phyloP scores from a whole-genome alignment of 768 basidiomycete genomes.

The Boletus pseudo-olivaceus region DNA sequence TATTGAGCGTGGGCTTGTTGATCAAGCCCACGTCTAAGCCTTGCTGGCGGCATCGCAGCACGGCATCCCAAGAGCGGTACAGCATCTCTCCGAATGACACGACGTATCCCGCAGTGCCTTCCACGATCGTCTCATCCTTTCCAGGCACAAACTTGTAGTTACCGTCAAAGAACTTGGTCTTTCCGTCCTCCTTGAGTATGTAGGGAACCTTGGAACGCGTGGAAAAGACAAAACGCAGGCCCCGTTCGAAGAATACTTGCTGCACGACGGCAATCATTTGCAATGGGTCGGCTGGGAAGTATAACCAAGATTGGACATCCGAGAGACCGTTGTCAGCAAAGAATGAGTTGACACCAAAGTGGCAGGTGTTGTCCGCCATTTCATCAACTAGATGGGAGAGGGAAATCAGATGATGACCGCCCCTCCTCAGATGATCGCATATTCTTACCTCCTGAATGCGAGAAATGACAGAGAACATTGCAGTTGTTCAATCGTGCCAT shows the following conservation, averaged over 20 bases:
- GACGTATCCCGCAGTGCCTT: constrained; percentile 78
- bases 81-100: constrained; percentile 87
- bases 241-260: constrained; percentile 78
- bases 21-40: constrained; percentile 81
- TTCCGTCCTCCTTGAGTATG: constrained; percentile 74
- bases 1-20: constrained; percentile 81
- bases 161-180: constrained; percentile 59
- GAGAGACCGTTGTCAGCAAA: constrained; percentile 86
- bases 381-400: constrained; percentile 51
- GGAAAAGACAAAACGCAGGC: constrained; percentile 83
- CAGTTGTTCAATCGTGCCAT: constrained; percentile 91
- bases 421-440: neutral
- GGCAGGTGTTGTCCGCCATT: constrained; percentile 59
- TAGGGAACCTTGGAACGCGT: constrained; percentile 88
- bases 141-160: constrained; percentile 79
- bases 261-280: constrained; percentile 80
- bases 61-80: constrained; percentile 81
- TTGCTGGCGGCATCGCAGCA: constrained; percentile 63
- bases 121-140: constrained; percentile 77
- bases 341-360: constrained; percentile 79
- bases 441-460: constrained; percentile 74
- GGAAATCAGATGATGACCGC: neutral
- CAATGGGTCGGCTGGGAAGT: constrained; percentile 82
- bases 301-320: constrained; percentile 74
- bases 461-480: constrained; percentile 87